Percentiles rank a stretch among this genome's conserved stretches.
phyloP scores from a whole-genome alignment of 2,329 filamentous ascomycete species.

The Claviceps humidiphila region DNA sequence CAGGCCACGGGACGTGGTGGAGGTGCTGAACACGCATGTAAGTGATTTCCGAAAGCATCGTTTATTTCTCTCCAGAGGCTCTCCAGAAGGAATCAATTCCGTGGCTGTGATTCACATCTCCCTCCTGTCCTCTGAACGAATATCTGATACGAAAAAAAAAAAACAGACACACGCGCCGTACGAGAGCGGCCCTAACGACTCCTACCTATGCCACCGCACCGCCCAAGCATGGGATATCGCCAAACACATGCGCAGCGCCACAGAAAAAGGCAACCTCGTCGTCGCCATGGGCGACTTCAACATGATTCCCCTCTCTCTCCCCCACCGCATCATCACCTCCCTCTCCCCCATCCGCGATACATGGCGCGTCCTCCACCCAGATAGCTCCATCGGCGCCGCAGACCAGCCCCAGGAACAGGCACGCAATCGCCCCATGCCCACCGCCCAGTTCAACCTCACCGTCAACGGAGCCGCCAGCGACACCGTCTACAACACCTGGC shows the following conservation, averaged over 20 bases:
- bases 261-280: slow-evolving; percentile 69
- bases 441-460: slow-evolving; percentile 61
- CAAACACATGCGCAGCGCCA: slow-evolving; percentile 72
- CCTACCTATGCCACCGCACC: slow-evolving; percentile 79
- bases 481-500: slow-evolving; percentile 80
- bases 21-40: slow-evolving; percentile 89
- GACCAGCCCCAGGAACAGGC: slow-evolving; percentile 53
- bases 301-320: slow-evolving; percentile 78
- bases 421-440: slow-evolving; percentile 54
- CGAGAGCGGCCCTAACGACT: slow-evolving; percentile 63
- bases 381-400: slow-evolving; percentile 66
- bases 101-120: too few species aligned
- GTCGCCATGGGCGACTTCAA: slow-evolving; percentile 91
- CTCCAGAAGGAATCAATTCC: too few species aligned
- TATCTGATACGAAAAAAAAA: too few species aligned
- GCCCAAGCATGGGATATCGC: slow-evolving; percentile 92
- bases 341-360: slow-evolving; percentile 68
- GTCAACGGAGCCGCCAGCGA: slow-evolving; percentile 85
- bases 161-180: slow-evolving; percentile 66
- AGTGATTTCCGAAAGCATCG: slow-evolving; percentile 12
- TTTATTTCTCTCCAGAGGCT: too few species aligned
- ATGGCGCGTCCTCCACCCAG: slow-evolving; percentile 74
- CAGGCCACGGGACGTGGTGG: slow-evolving; percentile 51
- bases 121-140: not conserved
- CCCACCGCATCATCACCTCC: slow-evolving; percentile 68